These are phyloP conservation scores for Pseudogymnoascus sp. DNA, from an alignment of 2,329 filamentous ascomycete genomes.

Conservation along the genomic window DNA sequence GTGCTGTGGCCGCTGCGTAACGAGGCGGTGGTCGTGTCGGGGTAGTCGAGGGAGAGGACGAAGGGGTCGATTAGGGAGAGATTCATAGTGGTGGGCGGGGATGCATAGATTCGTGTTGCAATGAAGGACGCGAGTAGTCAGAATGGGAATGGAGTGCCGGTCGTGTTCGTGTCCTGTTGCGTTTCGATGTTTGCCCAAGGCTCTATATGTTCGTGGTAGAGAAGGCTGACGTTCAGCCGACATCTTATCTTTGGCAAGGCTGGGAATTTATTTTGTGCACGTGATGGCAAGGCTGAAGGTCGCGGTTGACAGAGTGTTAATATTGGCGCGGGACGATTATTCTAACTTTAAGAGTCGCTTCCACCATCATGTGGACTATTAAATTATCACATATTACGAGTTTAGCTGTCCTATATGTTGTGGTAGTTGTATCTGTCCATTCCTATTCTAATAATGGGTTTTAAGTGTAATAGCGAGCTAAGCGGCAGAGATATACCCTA, in stretches of 20 bases:
- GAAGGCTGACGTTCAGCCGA: conserved; percentile 8
- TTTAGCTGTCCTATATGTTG: not conserved
- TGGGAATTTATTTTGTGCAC: not conserved
- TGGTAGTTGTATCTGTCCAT: not conserved
- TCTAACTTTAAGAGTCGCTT: too few relatives aligned
- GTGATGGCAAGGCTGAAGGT: not conserved
- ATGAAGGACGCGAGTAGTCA: not conserved
- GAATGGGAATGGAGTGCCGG: not conserved
- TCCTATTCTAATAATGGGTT: not conserved
- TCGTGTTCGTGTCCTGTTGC: not conserved
- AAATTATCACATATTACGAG: not conserved
- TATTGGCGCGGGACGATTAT: too few relatives aligned
- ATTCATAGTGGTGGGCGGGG: conserved; percentile 49
- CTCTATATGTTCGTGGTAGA: not conserved
- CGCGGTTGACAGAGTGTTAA: not conserved
- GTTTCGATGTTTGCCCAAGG: not conserved
- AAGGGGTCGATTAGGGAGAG: conserved; percentile 65
- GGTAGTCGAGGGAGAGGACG: conserved; percentile 71
- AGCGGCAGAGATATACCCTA: not conserved
- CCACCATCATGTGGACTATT: too few relatives aligned
- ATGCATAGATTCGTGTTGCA: conserved; percentile 15
- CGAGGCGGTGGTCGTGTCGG: conserved; percentile 80
- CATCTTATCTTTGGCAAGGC: conserved; percentile 5
- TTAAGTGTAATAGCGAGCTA: not conserved
- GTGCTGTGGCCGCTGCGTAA: conserved; percentile 66